Evolutionary conservation across 2,329 filamentous ascomycete species (phyloP).

Genomic region (Penicillium sp.): DNA sequence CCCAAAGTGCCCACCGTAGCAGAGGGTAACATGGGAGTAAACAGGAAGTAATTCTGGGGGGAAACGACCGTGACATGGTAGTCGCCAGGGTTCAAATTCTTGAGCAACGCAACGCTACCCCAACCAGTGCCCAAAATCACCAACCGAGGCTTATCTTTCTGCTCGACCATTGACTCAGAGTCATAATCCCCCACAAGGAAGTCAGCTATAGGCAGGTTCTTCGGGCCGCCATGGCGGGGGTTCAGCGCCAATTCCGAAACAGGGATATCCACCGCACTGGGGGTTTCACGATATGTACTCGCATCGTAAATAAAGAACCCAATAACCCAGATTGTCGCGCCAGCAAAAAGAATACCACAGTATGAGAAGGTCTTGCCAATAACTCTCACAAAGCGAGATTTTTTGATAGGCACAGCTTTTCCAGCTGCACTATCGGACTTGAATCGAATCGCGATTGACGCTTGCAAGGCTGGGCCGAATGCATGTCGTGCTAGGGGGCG

Average conservation of each 20-base stretch:
- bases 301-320: slow-evolving; percentile 94
- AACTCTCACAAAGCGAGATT: slow-evolving; percentile 49
- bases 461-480: slow-evolving; percentile 19
- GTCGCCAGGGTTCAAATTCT: slow-evolving; percentile 83
- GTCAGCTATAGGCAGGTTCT: slow-evolving; percentile 91
- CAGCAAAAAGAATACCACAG: slow-evolving; percentile 72
- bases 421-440: slow-evolving; percentile 31
- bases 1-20: slow-evolving; percentile 96
- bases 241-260: slow-evolving; percentile 83
- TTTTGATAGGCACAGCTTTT: slow-evolving; percentile 18
- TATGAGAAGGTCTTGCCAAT: slow-evolving; percentile 69
- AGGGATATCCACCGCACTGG: slow-evolving; percentile 68
- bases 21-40: slow-evolving; percentile 96
- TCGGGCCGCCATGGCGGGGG: slow-evolving; percentile 81
- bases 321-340: slow-evolving; percentile 68
- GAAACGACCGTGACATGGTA: slow-evolving; percentile 96
- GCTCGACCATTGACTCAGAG: slow-evolving; percentile 63
- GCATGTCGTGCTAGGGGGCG: slow-evolving; percentile 10
- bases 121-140: slow-evolving; percentile 93
- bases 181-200: slow-evolving; percentile 89
- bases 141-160: slow-evolving; percentile 86
- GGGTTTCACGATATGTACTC: slow-evolving; percentile 77
- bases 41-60: slow-evolving; percentile 94
- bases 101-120: slow-evolving; percentile 89
- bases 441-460: slow-evolving; percentile 29